Percentiles rank a stretch among this genome's conserved stretches.
Evolutionary conservation across 169 alveolate genomes (phyloP).

Genomic region (Perkinsus marinus): DNA sequence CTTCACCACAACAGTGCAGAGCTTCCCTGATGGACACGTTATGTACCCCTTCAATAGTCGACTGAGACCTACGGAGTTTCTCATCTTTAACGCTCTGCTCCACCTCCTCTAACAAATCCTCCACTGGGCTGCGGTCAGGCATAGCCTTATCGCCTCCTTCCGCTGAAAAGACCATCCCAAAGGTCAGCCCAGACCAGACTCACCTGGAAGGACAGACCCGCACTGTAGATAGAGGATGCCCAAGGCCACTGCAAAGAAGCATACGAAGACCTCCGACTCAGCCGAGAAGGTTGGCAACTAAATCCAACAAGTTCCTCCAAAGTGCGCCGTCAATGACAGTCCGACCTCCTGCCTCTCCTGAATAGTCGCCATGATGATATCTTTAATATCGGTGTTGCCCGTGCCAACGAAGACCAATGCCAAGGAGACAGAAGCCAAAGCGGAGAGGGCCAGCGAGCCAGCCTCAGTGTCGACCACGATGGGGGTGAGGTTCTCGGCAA

Average conservation of each 20-base stretch:
- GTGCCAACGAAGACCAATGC: slow-evolving; percentile 66
- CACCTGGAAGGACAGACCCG: background rate
- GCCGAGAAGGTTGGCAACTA: background rate
- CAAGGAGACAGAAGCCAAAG: slow-evolving; percentile 56
- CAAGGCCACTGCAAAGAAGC: background rate
- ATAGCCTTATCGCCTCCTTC: background rate
- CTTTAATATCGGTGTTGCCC: slow-evolving; percentile 61
- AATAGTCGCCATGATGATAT: slow-evolving; percentile 46
- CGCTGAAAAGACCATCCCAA: background rate
- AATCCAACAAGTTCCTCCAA: background rate
- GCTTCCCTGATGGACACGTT: background rate
- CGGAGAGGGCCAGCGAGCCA: slow-evolving; percentile 44
- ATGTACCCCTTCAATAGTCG: too few species aligned
- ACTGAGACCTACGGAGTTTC: background rate
- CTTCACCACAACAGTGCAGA: background rate
- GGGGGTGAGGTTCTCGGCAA: slow-evolving; percentile 21
- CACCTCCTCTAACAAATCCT: background rate
- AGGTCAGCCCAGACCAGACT: background rate
- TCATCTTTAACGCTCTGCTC: background rate
- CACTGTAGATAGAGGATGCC: background rate
- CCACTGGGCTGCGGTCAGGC: background rate
- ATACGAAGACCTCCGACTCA: background rate
- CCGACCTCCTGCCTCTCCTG: slow-evolving; percentile 39
- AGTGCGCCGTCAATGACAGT: slow-evolving; percentile 1
- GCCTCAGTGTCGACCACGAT: slow-evolving; percentile 14